Conservation (phyloP, 2,329 filamentous ascomycete species). For the Trichophyton mentagrophytes region DNA sequence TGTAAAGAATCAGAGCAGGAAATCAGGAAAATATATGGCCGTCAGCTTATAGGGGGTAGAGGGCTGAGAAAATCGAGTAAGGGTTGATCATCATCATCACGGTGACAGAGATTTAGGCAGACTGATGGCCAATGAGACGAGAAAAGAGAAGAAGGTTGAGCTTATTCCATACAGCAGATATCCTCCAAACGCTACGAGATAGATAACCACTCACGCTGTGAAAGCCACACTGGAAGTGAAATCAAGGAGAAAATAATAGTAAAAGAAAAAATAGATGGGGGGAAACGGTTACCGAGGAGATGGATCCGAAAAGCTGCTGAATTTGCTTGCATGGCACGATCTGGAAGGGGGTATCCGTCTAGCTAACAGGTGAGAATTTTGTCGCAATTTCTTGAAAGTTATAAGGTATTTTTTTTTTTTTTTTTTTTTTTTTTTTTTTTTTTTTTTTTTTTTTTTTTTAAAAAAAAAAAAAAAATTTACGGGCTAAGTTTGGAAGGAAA, state of each 20-base stretch:
- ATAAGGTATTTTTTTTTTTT: neutral
- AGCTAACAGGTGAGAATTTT: neutral
- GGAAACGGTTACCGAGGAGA: neutral
- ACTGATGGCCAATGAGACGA: neutral
- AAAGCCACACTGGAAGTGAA: neutral
- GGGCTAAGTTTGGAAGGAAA: no score
- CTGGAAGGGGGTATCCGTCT: constrained; percentile 1
- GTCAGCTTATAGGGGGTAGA: neutral
- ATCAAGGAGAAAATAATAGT: neutral
- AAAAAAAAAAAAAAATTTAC: no score
- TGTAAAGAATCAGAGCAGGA: neutral
- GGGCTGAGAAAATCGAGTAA: no score
- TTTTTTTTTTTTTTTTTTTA: no score
- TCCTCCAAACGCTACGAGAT: neutral
- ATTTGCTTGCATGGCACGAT: neutral
- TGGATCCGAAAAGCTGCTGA: constrained; percentile 2
- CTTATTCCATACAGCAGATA: neutral
- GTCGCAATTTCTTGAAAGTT: neutral
- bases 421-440: no score
- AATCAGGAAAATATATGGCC: neutral
- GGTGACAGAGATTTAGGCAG: neutral
- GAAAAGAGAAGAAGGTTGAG: neutral
- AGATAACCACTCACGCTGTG: neutral
- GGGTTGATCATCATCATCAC: neutral
- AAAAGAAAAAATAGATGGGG: neutral